Base-by-base conservation (phyloP, 228 moss, liverwort and hornwort genomes). In the Sphagnum fallax region DNA sequence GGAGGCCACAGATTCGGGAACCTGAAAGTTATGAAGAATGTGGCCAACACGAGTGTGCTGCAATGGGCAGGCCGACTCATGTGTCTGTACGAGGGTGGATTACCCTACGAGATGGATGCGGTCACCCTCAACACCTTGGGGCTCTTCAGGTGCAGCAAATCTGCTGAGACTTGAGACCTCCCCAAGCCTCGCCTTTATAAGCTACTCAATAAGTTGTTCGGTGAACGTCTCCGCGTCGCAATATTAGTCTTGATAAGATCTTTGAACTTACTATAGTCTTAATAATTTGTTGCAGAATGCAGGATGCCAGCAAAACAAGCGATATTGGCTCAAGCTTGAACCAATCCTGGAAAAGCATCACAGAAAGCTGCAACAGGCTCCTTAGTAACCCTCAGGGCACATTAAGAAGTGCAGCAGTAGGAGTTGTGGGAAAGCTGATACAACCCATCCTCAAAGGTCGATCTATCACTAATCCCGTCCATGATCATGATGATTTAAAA, bases 21-120 rank as follows among this genome's bases (percentile, higher is more conserved):
- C 0, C 76, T 76, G 48, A 80, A 80, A 57, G 76, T 80, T 6
- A 76, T 76, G 73, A 80, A 80, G 76, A 80, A 80, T 52, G 76
- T 76, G 8, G 80, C 80, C 50, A 80, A 80, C 53, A 80, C 80
- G 48, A 76, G 76, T 52, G 76, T 80, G 53, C 49, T 80, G 4
- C 62, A 80, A 53, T 80, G 80, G 80, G 80, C 72, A 1, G 73
- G 76, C 5, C 68, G 69, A 32, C 64, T 80, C 50, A 70, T 80
- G 80, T 80, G 80, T 58, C 62, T 80, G 52, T 80, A 70, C 50
- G 80, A 80, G 55, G 80, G 80, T 52, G 80, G 80, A 14, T 18
- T 70, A 62, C 80, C 80, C 7, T 76, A 79, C 74, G 79, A 74
- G 32, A 66, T 81, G 68, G 74, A 81, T 50, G 65, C 75, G 5